These are phyloP conservation scores for Diaporthe vaccinii DNA, from an alignment of 2,329 filamentous ascomycete species.

Conservation along the genomic window DNA sequence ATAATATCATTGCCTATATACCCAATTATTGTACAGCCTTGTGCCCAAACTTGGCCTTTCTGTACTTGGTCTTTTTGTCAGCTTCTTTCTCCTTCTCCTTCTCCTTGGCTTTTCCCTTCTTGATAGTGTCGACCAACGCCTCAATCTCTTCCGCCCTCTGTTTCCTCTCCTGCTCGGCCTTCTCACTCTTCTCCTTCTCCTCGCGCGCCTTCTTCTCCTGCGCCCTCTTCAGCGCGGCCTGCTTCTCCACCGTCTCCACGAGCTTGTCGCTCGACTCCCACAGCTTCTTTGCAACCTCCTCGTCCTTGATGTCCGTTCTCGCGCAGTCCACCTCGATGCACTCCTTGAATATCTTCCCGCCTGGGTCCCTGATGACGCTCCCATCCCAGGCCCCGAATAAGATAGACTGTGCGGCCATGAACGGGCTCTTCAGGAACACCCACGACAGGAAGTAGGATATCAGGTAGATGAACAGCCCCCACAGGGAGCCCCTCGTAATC, in stretches of 20 bases:
- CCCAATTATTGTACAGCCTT: constrained; percentile 35
- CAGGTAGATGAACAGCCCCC: constrained; percentile 83
- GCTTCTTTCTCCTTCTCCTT: constrained; percentile 50
- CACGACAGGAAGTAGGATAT: constrained; percentile 85
- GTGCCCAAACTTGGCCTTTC: constrained; percentile 42
- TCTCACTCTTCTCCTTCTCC: constrained; percentile 52
- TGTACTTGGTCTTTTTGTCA: constrained; percentile 48
- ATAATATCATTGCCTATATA: constrained; percentile 39
- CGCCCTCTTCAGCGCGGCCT: constrained; percentile 73
- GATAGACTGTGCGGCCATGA: constrained; percentile 88
- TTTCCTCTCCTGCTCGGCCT: constrained; percentile 48
- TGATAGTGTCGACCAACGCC: constrained; percentile 60
- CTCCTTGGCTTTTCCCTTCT: constrained; percentile 55
- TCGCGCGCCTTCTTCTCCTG: constrained; percentile 54
- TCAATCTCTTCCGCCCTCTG: constrained; percentile 49
- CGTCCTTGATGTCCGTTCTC: constrained; percentile 81
- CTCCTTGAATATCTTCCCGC: constrained; percentile 87
- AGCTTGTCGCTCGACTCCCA: constrained; percentile 92
- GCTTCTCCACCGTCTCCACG: constrained; percentile 85
- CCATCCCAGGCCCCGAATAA: constrained; percentile 89
- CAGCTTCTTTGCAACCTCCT: constrained; percentile 83
- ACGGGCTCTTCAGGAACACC: constrained; percentile 87
- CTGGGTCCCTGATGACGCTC: constrained; percentile 72
- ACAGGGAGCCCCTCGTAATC: constrained; percentile 86
- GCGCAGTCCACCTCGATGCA: constrained; percentile 82